Base-by-base conservation (phyloP, 2,329 filamentous ascomycete genomes). In the Fusarium redolens region DNA sequence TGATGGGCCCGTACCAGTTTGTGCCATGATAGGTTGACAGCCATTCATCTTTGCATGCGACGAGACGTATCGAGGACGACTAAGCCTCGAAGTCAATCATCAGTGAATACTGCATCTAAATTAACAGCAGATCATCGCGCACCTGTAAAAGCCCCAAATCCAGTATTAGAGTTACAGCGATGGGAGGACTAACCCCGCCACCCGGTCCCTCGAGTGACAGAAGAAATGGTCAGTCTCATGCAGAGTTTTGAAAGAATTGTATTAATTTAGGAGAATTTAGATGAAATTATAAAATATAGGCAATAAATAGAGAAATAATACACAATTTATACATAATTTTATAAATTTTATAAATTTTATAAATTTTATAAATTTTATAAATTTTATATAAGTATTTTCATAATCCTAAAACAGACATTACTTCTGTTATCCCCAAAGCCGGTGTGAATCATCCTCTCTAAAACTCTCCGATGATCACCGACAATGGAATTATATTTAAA, bases 361-460 rank as follows among this genome's bases (percentile, higher is more conserved):
- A n/a, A 37, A 17, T 15, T 22, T 18, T 3, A 15, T 17, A 25
- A 25, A 25, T 18, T 50, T 17, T 3, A 9, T 13, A 31, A 13
- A 9, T 12, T 8, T 13, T 22, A 3, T 9, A 0, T 2, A 18
- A 20, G 15, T n/a, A 22, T 13, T 31, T 20, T n/a, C 17, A 8
- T 47, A n/a, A 9, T 13, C 3, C 7, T 6, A 7, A 33, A 5
- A 20, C 7, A 5, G n/a, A 4, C 6, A 33, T 14, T 18, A 15
- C 11, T 33, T 13, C 47, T 13, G 1, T 20, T 9, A 22, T 28
- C 28, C 30, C 47, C 13, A 22, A 18, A 20, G 13, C 7, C 31
- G 31, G 31, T 31, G 31, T 52, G 48, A 52, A 25, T 37, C 31
- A 52, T 25, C 31, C 3, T 15, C 48, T 37, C n/a, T 4, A 15